These are phyloP conservation scores for Melastoma malabathricum DNA, from an alignment of 345 rosid genomes.

Conservation along the genomic window DNA sequence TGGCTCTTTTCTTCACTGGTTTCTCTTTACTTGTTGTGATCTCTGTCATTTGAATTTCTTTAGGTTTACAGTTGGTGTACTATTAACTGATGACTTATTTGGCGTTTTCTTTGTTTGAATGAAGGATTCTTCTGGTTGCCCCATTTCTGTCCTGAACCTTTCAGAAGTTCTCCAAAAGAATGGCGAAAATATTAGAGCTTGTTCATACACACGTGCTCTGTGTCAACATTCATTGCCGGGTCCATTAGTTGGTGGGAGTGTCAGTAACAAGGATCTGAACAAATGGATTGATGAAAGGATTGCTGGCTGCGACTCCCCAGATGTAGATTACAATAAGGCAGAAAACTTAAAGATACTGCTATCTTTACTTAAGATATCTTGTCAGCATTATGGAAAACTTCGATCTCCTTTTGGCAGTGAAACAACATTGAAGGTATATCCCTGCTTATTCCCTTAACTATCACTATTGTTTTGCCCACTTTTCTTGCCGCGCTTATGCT, in stretches of 20 bases:
- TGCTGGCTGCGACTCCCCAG: slow-evolving; percentile 40
- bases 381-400: slow-evolving; percentile 92
- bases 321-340: slow-evolving; percentile 43
- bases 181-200: slow-evolving; percentile 23
- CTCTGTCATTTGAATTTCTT: no score
- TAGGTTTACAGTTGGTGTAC: no score
- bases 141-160: slow-evolving; percentile 58
- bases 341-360: slow-evolving; percentile 59
- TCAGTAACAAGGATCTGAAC: slow-evolving; percentile 73
- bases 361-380: slow-evolving; percentile 78
- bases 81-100: slow-evolving; percentile 14
- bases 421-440: slow-evolving; percentile 41
- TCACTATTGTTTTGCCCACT: neutral
- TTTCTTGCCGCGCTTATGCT: neutral
- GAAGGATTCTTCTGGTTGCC: slow-evolving; percentile 47
- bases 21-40: slow-evolving; percentile 3
- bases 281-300: slow-evolving; percentile 95
- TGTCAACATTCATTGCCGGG: slow-evolving; percentile 76
- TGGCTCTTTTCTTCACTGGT: slow-evolving; percentile 9
- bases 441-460: neutral
- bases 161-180: slow-evolving; percentile 48
- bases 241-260: slow-evolving; percentile 92
- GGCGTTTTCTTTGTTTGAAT: slow-evolving; percentile 9
- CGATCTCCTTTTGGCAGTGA: slow-evolving; percentile 87
- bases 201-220: slow-evolving; percentile 55